These are phyloP conservation scores for Microbotryum silenes-acaulis DNA, from an alignment of 1,284 basidiomycete genomes.

Conservation along the genomic window DNA sequence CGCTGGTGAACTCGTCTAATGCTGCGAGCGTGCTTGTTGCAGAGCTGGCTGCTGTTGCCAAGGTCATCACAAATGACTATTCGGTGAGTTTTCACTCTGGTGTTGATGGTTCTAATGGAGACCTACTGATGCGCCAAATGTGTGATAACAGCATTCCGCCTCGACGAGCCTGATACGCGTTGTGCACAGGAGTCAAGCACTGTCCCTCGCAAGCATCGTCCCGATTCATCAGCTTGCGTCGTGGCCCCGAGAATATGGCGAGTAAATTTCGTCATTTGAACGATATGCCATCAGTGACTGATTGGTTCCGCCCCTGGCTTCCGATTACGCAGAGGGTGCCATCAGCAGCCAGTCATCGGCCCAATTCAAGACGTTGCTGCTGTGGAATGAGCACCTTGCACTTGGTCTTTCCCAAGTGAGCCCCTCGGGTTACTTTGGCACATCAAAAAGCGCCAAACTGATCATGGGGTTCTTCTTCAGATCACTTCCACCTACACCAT, in stretches of 20 bases:
- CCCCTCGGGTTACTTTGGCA: neutral
- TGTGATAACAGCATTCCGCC: neutral
- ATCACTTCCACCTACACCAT: neutral
- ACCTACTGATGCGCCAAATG: neutral
- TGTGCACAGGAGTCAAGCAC: slow-evolving; percentile 10
- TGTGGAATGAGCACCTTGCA: slow-evolving; percentile 23
- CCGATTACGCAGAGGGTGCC: neutral
- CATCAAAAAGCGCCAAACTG: neutral
- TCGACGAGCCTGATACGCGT: slow-evolving; percentile 12
- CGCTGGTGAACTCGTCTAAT: slow-evolving; percentile 16
- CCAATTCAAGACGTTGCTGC: slow-evolving; percentile 15
- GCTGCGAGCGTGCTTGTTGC: slow-evolving; percentile 10
- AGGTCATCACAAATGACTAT: neutral
- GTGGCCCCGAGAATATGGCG: slow-evolving; percentile 4
- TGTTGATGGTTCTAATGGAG: no score
- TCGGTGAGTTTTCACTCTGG: neutral
- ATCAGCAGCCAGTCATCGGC: slow-evolving; percentile 4
- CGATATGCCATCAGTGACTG: no score
- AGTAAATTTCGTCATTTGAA: no score
- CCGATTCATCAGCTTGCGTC: slow-evolving; percentile 22
- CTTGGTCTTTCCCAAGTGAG: slow-evolving; percentile 16
- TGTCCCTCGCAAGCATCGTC: slow-evolving; percentile 15
- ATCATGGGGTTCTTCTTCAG: neutral
- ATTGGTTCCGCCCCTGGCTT: no score
- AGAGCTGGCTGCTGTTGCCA: slow-evolving; percentile 20